These are phyloP conservation scores for Sporothrix phasma DNA, from an alignment of 2,329 filamentous ascomycete species.

Conservation along the genomic window DNA sequence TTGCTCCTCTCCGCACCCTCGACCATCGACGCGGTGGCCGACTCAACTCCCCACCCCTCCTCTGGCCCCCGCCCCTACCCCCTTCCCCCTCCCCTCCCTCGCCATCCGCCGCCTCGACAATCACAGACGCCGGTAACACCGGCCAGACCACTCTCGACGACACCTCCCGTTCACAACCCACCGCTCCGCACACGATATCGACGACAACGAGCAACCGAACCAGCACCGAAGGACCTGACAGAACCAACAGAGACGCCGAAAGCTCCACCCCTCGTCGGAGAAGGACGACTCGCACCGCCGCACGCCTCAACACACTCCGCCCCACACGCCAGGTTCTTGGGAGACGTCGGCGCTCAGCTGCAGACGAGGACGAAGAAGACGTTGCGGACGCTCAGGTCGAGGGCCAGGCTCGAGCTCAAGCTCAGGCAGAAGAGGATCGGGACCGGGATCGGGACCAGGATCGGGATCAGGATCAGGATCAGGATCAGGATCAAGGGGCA, in stretches of 20 bases:
- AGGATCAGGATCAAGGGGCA: background rate
- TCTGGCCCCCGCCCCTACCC: slow-evolving; percentile 16
- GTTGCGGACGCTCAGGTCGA: slow-evolving; percentile 6
- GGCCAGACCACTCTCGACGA: background rate
- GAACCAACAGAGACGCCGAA: background rate
- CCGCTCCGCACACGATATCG: background rate
- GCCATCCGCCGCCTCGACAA: background rate
- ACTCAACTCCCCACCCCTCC: slow-evolving; percentile 18
- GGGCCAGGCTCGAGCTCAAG: background rate
- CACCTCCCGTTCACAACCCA: background rate
- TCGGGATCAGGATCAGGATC: background rate
- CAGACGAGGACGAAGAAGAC: slow-evolving; percentile 28
- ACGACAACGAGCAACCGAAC: background rate
- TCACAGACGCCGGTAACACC: background rate
- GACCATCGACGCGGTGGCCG: slow-evolving; percentile 18
- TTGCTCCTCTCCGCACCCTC: slow-evolving; percentile 16
- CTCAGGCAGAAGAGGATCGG: background rate
- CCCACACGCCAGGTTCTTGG: slow-evolving; percentile 37
- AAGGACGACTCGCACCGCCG: background rate
- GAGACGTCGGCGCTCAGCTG: slow-evolving; percentile 42
- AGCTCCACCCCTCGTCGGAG: background rate
- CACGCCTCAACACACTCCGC: background rate
- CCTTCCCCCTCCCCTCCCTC: background rate
- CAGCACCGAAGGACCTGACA: too few relatives aligned
- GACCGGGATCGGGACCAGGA: background rate